Percentiles rank a stretch among this genome's conserved stretches.
phyloP scores from a whole-genome alignment of 768 basidiomycete genomes.

The Rhizopogon vesiculosus region DNA sequence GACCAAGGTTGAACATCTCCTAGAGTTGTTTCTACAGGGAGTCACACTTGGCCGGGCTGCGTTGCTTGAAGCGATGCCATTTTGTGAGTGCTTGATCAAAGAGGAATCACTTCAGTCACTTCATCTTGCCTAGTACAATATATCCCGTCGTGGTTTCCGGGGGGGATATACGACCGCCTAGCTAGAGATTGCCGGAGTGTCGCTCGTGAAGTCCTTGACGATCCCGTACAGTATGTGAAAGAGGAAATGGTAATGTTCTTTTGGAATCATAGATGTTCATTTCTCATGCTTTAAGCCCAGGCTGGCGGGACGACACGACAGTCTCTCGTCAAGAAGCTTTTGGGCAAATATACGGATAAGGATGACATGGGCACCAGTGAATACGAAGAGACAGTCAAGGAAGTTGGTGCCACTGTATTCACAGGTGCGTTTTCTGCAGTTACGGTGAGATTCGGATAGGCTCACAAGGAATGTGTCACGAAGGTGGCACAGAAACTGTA shows the following conservation, averaged over 20 bases:
- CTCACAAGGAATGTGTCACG: not conserved
- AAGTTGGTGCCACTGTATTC: slow-evolving; percentile 17
- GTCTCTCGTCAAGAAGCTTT: slow-evolving; percentile 17
- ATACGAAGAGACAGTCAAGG: slow-evolving; percentile 14
- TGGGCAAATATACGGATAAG: not conserved
- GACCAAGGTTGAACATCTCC: slow-evolving; percentile 8
- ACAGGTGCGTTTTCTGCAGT: slow-evolving; percentile 12
- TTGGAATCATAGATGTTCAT: not conserved
- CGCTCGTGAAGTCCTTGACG: slow-evolving; percentile 16
- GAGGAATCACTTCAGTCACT: not conserved
- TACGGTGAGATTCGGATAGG: not conserved
- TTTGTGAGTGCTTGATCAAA: slow-evolving; percentile 13
- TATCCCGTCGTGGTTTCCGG: slow-evolving; percentile 31
- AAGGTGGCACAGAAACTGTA: slow-evolving; percentile 25
- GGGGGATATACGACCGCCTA: slow-evolving; percentile 19
- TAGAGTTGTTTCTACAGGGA: slow-evolving; percentile 6
- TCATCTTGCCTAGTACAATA: slow-evolving; percentile 8
- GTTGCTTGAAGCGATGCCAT: slow-evolving; percentile 16
- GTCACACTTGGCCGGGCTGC: slow-evolving; percentile 19
- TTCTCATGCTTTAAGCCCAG: slow-evolving; percentile 2
- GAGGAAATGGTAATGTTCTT: slow-evolving; percentile 15
- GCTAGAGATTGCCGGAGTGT: slow-evolving; percentile 15
- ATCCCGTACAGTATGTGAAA: slow-evolving; percentile 17
- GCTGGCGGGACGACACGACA: slow-evolving; percentile 13
- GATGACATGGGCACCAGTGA: not conserved